A percentile compares a stretch with the other conserved stretches of the same genome.
Conservation (phyloP, 1,284 basidiomycete genomes). For the Papiliotrema fonsecae region DNA sequence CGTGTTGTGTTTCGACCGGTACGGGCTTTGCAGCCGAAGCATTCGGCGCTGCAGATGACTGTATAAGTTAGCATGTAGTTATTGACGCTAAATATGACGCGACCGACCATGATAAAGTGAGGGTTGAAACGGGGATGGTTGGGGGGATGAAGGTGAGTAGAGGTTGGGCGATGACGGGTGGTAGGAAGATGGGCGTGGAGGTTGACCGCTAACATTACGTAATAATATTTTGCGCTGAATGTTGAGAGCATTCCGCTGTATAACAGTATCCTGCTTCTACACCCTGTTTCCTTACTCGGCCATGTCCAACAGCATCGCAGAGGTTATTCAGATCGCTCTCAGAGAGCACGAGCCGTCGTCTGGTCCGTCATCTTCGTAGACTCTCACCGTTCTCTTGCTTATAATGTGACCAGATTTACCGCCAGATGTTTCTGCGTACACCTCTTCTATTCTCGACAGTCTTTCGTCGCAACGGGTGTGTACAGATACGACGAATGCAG, state of each 20-base stretch:
- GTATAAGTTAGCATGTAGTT: too few relatives aligned
- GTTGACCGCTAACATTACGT: too few relatives aligned
- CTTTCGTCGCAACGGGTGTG: too few relatives aligned
- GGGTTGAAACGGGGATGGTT: neutral
- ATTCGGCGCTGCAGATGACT: too few relatives aligned
- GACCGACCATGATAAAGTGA: neutral
- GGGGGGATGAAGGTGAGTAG: neutral
- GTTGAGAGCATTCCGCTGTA: too few relatives aligned
- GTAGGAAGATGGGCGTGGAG: too few relatives aligned
- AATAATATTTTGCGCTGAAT: too few relatives aligned
- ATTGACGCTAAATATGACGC: constrained; percentile 1
- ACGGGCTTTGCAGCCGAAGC: constrained; percentile 30
- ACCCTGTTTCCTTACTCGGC: too few relatives aligned
- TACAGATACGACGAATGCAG: too few relatives aligned
- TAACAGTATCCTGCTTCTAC: too few relatives aligned
- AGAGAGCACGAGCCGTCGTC: constrained; percentile 26
- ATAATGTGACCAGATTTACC: neutral
- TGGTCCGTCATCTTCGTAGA: neutral
- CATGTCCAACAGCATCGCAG: constrained; percentile 7
- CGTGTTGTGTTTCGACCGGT: constrained; percentile 77
- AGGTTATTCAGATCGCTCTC: constrained; percentile 34
- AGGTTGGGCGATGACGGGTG: too few relatives aligned
- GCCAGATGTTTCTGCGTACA: neutral
- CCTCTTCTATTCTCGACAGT: too few relatives aligned
- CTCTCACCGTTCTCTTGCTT: neutral